phyloP scores from a whole-genome alignment of 2,329 filamentous ascomycete species.

The Penicillium capsulatum region DNA sequence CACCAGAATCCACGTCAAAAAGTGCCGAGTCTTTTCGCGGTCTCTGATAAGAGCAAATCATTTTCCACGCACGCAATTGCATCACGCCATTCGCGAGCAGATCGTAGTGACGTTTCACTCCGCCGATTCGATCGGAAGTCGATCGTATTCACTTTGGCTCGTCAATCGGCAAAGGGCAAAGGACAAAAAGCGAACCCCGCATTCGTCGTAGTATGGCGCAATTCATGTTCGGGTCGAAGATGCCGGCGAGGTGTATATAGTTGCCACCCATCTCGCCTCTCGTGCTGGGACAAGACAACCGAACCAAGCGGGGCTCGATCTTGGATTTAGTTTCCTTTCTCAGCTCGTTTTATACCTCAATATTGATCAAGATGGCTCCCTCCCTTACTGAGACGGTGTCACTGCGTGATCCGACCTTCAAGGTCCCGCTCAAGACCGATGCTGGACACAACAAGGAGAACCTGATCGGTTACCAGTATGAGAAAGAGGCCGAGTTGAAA shows the following conservation, averaged over 20 bases:
- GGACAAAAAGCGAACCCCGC: slow-evolving; percentile 5
- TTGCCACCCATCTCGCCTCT: no score
- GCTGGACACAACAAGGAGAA: slow-evolving; percentile 37
- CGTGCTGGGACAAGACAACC: no score
- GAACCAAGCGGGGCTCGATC: no score
- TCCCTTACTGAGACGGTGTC: slow-evolving; percentile 30
- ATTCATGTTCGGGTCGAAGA: background rate
- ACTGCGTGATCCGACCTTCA: slow-evolving; percentile 25
- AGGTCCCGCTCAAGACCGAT: slow-evolving; percentile 27
- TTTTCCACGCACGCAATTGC: background rate
- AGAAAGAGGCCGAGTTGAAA: slow-evolving; percentile 51
- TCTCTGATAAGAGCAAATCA: background rate
- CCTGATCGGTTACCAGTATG: slow-evolving; percentile 33
- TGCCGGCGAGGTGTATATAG: no score
- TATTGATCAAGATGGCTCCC: slow-evolving; percentile 31
- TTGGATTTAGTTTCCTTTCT: no score
- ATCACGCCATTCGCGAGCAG: no score
- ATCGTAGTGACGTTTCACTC: no score
- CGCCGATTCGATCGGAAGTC: no score
- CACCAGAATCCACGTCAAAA: background rate
- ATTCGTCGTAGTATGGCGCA: slow-evolving; percentile 15
- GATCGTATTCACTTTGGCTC: no score
- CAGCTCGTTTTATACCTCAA: no score
- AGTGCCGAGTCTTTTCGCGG: background rate
- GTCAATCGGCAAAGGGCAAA: no score